phyloP scores from a whole-genome alignment of 257 asterid genomes.

The Plantago major region DNA sequence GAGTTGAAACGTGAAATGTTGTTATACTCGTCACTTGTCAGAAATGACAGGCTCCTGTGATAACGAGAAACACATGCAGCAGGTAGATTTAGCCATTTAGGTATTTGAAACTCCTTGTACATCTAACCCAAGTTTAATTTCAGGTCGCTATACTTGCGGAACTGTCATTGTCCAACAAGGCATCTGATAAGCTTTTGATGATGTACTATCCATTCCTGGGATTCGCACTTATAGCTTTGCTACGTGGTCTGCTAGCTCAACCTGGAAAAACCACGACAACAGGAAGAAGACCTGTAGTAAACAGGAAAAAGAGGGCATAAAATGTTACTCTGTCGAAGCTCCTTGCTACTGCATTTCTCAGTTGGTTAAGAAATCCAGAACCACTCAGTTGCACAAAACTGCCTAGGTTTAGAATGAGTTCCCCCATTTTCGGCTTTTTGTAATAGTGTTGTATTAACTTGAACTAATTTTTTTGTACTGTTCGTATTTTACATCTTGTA shows the following conservation, averaged over 20 bases:
- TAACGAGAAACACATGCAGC: background rate
- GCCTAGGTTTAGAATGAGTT: background rate
- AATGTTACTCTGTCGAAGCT: background rate
- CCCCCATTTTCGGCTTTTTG: too few relatives aligned
- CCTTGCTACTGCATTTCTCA: conserved; percentile 10
- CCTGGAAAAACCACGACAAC: conserved; percentile 38
- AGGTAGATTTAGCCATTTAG: background rate
- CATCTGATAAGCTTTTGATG: conserved; percentile 54
- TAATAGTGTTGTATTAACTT: too few relatives aligned
- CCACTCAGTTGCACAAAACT: background rate
- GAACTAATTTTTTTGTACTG: too few relatives aligned
- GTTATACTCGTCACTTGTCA: background rate
- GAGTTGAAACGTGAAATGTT: background rate
- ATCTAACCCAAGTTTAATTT: conserved; percentile 19
- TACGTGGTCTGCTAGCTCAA: conserved; percentile 55
- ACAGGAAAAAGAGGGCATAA: conserved; percentile 60
- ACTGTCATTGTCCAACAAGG: conserved; percentile 49
- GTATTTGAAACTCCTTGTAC: background rate
- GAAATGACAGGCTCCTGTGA: background rate
- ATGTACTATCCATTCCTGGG: conserved; percentile 68
- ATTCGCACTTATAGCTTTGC: conserved; percentile 47
- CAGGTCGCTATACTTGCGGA: conserved; percentile 73
- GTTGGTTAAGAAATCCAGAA: conserved; percentile 11
- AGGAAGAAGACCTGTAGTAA: conserved; percentile 36
- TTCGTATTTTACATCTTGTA: too few relatives aligned